These are phyloP conservation scores for Senna siamea DNA, from an alignment of 306 rosid genomes.

Conservation along the genomic window DNA sequence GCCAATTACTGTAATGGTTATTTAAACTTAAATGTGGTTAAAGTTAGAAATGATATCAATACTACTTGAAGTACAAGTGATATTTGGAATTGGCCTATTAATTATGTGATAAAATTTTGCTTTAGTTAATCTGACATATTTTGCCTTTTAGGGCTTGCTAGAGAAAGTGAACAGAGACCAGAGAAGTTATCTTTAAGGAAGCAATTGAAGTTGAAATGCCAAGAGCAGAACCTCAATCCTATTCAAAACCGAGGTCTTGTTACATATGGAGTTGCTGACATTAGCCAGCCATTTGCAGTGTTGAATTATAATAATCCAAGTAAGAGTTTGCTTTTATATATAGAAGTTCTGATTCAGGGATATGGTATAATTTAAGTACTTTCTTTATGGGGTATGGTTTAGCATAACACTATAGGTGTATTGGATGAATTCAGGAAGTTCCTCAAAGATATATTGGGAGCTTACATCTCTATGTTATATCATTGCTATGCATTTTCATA, in stretches of 20 bases:
- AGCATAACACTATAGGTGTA: slow-evolving; percentile 22
- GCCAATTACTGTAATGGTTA: neutral
- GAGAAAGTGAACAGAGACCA: slow-evolving; percentile 74
- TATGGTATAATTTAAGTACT: neutral
- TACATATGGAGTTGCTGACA: slow-evolving; percentile 59
- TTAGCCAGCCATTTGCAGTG: slow-evolving; percentile 47
- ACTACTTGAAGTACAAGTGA: neutral
- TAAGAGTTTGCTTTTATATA: slow-evolving; percentile 42
- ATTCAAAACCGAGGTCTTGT: slow-evolving; percentile 55
- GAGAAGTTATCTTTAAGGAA: slow-evolving; percentile 92
- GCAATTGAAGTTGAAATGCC: slow-evolving; percentile 93
- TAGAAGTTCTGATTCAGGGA: slow-evolving; percentile 21
- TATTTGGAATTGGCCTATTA: neutral
- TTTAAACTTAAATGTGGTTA: neutral
- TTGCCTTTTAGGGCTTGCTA: slow-evolving; percentile 64
- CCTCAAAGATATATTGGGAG: slow-evolving; percentile 2
- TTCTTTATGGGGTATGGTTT: slow-evolving; percentile 8
- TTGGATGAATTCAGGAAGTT: slow-evolving; percentile 35
- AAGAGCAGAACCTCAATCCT: slow-evolving; percentile 72
- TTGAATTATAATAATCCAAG: slow-evolving; percentile 64
- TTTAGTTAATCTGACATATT: slow-evolving; percentile 37
- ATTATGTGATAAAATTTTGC: slow-evolving; percentile 27
- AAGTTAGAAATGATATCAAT: neutral
- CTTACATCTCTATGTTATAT: neutral
- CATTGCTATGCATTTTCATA: slow-evolving; percentile 6